Percentiles rank a stretch among this genome's conserved stretches.
phyloP scores from a whole-genome alignment of 2,329 filamentous ascomycete species.

The Penicillium sp. region DNA sequence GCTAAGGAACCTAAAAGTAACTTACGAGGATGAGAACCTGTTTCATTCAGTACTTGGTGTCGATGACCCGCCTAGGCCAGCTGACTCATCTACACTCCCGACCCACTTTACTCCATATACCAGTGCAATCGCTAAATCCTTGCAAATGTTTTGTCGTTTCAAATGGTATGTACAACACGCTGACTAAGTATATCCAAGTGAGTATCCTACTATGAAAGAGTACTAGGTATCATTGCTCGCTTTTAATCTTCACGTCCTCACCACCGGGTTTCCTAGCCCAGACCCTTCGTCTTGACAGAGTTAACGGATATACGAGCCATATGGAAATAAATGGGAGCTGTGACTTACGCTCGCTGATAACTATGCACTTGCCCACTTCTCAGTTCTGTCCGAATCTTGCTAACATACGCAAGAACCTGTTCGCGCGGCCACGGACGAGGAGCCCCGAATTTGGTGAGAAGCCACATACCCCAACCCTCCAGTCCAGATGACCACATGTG shows the following conservation, averaged over 20 bases:
- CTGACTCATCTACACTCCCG: too few species aligned
- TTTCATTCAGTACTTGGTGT: too few species aligned
- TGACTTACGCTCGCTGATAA: slow-evolving; percentile 3
- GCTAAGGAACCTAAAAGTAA: too few species aligned
- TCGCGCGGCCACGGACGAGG: slow-evolving; percentile 2
- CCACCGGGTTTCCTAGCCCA: slow-evolving; percentile 3
- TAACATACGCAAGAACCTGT: slow-evolving; percentile 1
- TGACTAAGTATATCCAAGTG: too few species aligned
- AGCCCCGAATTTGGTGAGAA: slow-evolving; percentile 15
- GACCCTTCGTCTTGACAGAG: neutral
- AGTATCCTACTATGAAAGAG: too few species aligned
- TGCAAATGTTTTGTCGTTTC: too few species aligned
- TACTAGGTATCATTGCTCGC: neutral
- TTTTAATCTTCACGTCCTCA: neutral
- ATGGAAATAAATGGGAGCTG: neutral
- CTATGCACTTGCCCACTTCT: neutral
- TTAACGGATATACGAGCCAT: neutral
- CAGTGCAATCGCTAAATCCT: too few species aligned
- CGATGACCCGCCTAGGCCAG: too few species aligned
- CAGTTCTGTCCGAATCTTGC: neutral
- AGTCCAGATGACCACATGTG: slow-evolving; percentile 20
- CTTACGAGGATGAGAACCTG: too few species aligned
- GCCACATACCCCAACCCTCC: slow-evolving; percentile 23
- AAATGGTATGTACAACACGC: too few species aligned
- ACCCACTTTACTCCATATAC: too few species aligned